Evolutionary conservation across 768 basidiomycete species (phyloP).

Genomic region (Ephemerocybe angulata): DNA sequence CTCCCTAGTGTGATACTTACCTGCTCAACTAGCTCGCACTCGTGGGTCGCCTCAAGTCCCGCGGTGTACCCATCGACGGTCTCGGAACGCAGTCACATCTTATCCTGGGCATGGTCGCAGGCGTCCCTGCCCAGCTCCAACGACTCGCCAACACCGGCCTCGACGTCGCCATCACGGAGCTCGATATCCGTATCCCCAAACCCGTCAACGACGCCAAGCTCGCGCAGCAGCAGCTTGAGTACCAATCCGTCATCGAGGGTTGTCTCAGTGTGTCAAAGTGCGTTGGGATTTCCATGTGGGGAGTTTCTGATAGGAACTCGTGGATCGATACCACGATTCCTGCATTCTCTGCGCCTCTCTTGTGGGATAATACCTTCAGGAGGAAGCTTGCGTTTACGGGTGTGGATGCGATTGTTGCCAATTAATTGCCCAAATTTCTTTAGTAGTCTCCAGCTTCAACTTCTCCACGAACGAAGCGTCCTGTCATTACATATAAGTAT

Average conservation of each 20-base stretch:
- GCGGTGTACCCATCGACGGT: slow-evolving; percentile 54
- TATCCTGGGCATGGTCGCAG: slow-evolving; percentile 54
- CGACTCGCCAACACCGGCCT: slow-evolving; percentile 57
- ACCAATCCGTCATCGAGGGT: slow-evolving; percentile 50
- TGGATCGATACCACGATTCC: slow-evolving; percentile 20
- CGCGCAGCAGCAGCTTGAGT: slow-evolving; percentile 55
- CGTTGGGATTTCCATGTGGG: slow-evolving; percentile 46
- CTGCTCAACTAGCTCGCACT: slow-evolving; percentile 31
- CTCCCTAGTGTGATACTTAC: background rate
- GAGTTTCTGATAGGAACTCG: slow-evolving; percentile 39
- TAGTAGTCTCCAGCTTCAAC: too few species aligned
- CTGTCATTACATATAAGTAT: too few species aligned
- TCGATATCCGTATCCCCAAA: slow-evolving; percentile 59
- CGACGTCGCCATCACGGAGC: slow-evolving; percentile 66
- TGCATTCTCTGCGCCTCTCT: slow-evolving; percentile 17
- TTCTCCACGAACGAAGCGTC: too few species aligned
- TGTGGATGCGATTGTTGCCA: too few species aligned
- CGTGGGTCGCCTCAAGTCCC: slow-evolving; percentile 42
- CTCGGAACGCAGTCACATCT: slow-evolving; percentile 61
- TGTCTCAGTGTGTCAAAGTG: slow-evolving; percentile 44
- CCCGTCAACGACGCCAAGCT: slow-evolving; percentile 47
- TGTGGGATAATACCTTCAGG: slow-evolving; percentile 25
- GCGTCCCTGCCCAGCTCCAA: slow-evolving; percentile 45
- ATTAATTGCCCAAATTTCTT: too few species aligned
- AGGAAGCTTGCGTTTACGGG: slow-evolving; percentile 28